Conservation (phyloP, 148 eudicot genomes). For the Nyssa sinensis region DNA sequence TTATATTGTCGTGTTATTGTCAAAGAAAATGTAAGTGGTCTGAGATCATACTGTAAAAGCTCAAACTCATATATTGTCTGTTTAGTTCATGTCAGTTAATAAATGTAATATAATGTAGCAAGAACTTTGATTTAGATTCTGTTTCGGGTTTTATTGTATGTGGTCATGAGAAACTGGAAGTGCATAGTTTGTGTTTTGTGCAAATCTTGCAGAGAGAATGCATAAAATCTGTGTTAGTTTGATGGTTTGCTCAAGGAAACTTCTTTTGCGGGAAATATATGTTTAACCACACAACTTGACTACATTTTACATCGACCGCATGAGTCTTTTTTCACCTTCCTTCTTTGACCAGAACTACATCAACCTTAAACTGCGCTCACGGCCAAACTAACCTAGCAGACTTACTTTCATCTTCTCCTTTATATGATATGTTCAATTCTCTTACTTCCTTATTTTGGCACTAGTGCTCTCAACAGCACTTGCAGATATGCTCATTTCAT, state of each 20-base stretch:
- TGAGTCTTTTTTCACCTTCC: neutral
- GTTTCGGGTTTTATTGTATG: neutral
- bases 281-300: too few relatives aligned
- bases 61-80: conserved; percentile 24
- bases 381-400: neutral
- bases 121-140: neutral
- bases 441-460: neutral
- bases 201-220: neutral
- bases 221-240: neutral
- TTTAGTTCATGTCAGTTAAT: conserved; percentile 15
- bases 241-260: neutral
- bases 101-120: conserved; percentile 9
- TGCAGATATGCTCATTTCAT: too few relatives aligned
- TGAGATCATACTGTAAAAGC: conserved; percentile 46
- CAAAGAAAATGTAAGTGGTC: conserved; percentile 30
- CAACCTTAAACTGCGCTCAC: neutral
- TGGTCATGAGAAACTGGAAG: neutral
- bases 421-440: neutral
- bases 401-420: neutral
- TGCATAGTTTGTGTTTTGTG: neutral
- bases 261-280: neutral
- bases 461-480: neutral
- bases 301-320: too few relatives aligned
- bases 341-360: neutral
- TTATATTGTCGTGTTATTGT: conserved; percentile 21